Evolutionary conservation across 306 rosid species (phyloP), one percentile per base, ranked within the genome.

Genomic region (Rosa persica): DNA sequence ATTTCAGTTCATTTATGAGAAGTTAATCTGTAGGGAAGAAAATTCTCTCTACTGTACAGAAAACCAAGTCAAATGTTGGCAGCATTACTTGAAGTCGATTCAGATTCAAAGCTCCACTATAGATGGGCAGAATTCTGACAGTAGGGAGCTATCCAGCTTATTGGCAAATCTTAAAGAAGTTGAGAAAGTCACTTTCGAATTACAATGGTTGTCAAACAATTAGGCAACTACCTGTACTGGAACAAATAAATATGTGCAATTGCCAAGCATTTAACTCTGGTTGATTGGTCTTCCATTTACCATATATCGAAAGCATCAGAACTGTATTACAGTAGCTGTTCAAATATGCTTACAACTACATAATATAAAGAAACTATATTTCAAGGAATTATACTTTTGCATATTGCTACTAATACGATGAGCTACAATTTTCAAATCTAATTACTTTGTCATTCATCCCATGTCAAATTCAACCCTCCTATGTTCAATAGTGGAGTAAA

Each of bases 361-460:
- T n/a, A 57, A 11, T 11, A 9, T 22, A n/a, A 22, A 9, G 64
- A 23, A 55, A 22, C 64, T 57, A 23, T 1, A 58, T n/a, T n/a
- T 30, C 2, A 30, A 30, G 36, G 36, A 3, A 30, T 30, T 30
- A 30, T 30, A 30, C 36, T 30, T 30, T 8, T 4, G 64, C 30
- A 72, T 19, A 72, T 2, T n/a, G 40, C 73, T 54, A 80, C 25
- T 17, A 75, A 68, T 36, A 20, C 52, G 4, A 47, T n/a, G 57
- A 66, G 40, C 70, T 66, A 74, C 19, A 12, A 58, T 52, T 39
- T 61, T 60, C 15, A 9, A 39, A 74, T 57, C 62, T 54, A 66
- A 67, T 27, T 22, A 62, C 40, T 70, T 34, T 23, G 4, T 4
- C 48, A 9, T 40, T 25, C 55, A 70, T 10, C 44, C 46, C 15